Conservation (phyloP, 2,329 filamentous ascomycete genomes). For the Eutypa lata region DNA sequence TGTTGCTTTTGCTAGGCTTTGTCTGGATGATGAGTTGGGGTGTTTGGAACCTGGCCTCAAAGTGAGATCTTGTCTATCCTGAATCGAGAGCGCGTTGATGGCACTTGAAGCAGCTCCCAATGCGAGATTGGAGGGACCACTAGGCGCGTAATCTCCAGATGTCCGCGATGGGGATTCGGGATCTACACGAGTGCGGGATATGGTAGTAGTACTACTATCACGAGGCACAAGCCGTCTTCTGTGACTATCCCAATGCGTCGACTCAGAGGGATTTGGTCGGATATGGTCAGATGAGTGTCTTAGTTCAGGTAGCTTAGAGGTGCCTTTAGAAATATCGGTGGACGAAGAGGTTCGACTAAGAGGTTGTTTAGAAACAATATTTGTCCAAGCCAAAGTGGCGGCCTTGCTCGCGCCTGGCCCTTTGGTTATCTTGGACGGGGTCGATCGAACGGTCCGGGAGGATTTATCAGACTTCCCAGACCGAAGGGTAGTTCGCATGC, state of each 20-base stretch:
- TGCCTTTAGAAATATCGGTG: conserved; percentile 16
- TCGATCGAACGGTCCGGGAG: conserved; percentile 36
- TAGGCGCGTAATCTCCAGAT: conserved; percentile 37
- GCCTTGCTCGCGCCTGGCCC: conserved; percentile 58
- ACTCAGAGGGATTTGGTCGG: conserved; percentile 29
- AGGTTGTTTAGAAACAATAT: conserved; percentile 39
- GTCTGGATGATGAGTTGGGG: conserved; percentile 14
- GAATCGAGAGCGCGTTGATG: conserved; percentile 34
- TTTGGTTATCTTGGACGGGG: conserved; percentile 41
- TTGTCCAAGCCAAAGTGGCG: conserved; percentile 60
- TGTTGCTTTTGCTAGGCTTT: conserved; percentile 7
- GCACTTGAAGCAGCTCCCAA: conserved; percentile 57
- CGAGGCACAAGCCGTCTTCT: conserved; percentile 48
- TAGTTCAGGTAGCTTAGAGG: conserved; percentile 26
- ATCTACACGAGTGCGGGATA: conserved; percentile 26
- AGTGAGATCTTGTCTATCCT: conserved; percentile 23
- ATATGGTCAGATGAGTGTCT: conserved; percentile 21
- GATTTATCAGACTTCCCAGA: conserved; percentile 45
- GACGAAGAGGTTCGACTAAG: conserved; percentile 19
- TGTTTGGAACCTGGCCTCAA: conserved; percentile 10
- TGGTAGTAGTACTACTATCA: conserved; percentile 26
- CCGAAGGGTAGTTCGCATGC: conserved; percentile 60
- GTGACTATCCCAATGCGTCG: conserved; percentile 52
- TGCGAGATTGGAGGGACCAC: conserved; percentile 45
- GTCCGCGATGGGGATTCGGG: conserved; percentile 29